Evolutionary conservation across 1,284 basidiomycete genomes (phyloP).

Genomic region (Uromyces viciae-fabae): DNA sequence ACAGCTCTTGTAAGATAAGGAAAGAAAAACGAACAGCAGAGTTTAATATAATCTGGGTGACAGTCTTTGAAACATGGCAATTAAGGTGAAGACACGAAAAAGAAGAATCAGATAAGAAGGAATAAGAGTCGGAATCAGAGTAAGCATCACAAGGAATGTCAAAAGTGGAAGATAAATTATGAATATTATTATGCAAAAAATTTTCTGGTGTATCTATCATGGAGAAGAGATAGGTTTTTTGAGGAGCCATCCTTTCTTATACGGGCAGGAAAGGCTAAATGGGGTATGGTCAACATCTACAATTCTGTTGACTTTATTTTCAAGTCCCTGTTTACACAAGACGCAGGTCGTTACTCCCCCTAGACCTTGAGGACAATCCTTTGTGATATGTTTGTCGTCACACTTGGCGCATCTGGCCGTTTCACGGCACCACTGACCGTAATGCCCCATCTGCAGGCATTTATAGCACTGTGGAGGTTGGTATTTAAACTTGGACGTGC

Average conservation of each 20-base stretch:
- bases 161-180: no score
- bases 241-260: background rate
- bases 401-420: background rate
- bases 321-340: background rate
- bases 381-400: background rate
- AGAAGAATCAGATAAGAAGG: background rate
- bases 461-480: background rate
- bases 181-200: no score
- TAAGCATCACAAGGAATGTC: background rate
- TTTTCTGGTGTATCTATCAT: background rate
- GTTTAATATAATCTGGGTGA: background rate
- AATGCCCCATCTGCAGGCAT: slow-evolving; percentile 2
- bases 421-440: background rate
- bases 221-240: background rate
- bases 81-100: slow-evolving; percentile 10
- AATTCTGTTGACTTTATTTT: background rate
- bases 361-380: background rate
- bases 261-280: background rate
- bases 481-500: background rate
- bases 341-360: background rate
- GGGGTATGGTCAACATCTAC: background rate
- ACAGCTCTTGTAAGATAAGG: slow-evolving; percentile 4
- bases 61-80: background rate
- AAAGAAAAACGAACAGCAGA: background rate
- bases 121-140: background rate